Conservation (phyloP, 116 monocot genomes). For the Trichopus zeylanicus region DNA sequence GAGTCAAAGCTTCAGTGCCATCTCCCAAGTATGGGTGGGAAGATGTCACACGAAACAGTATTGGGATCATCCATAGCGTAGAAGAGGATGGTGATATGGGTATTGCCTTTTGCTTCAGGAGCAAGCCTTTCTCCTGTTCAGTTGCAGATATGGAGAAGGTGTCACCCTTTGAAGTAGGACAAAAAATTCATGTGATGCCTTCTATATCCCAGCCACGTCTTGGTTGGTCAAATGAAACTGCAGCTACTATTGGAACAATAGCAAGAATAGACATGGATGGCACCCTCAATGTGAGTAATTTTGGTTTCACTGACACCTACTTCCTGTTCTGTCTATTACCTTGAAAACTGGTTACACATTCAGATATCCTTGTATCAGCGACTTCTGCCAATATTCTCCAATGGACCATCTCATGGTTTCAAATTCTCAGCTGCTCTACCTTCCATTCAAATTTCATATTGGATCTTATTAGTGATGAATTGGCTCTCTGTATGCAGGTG, state of each 20-base stretch:
- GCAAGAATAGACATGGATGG: slow-evolving; percentile 95
- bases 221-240: slow-evolving; percentile 95
- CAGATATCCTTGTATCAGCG: slow-evolving; percentile 22
- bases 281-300: slow-evolving; percentile 66
- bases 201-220: slow-evolving; percentile 66
- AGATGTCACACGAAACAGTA: slow-evolving; percentile 82
- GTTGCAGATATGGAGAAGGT: slow-evolving; percentile 94
- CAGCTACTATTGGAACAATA: slow-evolving; percentile 76
- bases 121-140: slow-evolving; percentile 70
- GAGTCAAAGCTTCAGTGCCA: slow-evolving; percentile 83
- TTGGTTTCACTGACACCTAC: neutral
- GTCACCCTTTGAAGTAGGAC: slow-evolving; percentile 65
- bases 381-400: too few species aligned
- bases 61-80: slow-evolving; percentile 86
- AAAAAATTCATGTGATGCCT: slow-evolving; percentile 73
- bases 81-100: slow-evolving; percentile 91
- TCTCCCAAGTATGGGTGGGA: slow-evolving; percentile 99
- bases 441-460: too few species aligned
- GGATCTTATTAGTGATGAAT: neutral
- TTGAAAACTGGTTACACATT: neutral
- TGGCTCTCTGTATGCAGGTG: slow-evolving; percentile 39
- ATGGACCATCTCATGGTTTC: too few species aligned
- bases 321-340: neutral
- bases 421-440: too few species aligned
- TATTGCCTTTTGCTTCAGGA: slow-evolving; percentile 68